phyloP scores from a whole-genome alignment of 2,329 filamentous ascomycete species.

The Xylaria sp. region DNA sequence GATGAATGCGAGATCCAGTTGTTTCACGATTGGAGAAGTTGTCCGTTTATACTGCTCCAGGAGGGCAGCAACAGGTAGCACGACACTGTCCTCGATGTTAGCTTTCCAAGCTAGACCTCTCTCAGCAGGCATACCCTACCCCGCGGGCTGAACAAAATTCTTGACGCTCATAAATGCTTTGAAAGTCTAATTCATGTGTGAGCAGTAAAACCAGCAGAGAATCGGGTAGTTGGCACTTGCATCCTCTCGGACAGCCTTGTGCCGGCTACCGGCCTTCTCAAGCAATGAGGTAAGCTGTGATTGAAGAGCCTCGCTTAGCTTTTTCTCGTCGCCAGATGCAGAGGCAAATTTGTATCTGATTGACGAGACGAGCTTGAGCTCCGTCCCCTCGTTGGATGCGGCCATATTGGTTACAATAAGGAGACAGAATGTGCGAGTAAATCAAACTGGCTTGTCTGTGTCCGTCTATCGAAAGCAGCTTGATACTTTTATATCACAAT shows the following conservation, averaged over 20 bases:
- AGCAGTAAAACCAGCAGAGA: slow-evolving; percentile 24
- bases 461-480: not conserved
- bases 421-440: not conserved
- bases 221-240: slow-evolving; percentile 37
- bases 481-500: not conserved
- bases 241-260: slow-evolving; percentile 75
- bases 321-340: slow-evolving; percentile 79
- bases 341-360: slow-evolving; percentile 50
- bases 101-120: slow-evolving; percentile 17
- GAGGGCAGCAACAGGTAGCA: slow-evolving; percentile 84
- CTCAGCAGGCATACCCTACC: slow-evolving; percentile 51
- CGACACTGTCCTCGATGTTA: slow-evolving; percentile 61
- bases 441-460: not conserved
- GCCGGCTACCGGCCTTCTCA: slow-evolving; percentile 85
- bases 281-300: slow-evolving; percentile 84
- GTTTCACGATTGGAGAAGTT: slow-evolving; percentile 78
- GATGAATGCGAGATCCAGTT: slow-evolving; percentile 89
- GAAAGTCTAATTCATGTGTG: slow-evolving; percentile 55
- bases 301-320: slow-evolving; percentile 80
- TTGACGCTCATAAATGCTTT: slow-evolving; percentile 63
- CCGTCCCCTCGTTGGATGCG: slow-evolving; percentile 45
- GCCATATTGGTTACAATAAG: slow-evolving; percentile 40
- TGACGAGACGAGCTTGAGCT: slow-evolving; percentile 49
- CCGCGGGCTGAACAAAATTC: slow-evolving; percentile 63
- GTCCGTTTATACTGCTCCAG: slow-evolving; percentile 90